Evolutionary conservation across 257 asterid species (phyloP).

Genomic region (Salvia miltiorrhiza): DNA sequence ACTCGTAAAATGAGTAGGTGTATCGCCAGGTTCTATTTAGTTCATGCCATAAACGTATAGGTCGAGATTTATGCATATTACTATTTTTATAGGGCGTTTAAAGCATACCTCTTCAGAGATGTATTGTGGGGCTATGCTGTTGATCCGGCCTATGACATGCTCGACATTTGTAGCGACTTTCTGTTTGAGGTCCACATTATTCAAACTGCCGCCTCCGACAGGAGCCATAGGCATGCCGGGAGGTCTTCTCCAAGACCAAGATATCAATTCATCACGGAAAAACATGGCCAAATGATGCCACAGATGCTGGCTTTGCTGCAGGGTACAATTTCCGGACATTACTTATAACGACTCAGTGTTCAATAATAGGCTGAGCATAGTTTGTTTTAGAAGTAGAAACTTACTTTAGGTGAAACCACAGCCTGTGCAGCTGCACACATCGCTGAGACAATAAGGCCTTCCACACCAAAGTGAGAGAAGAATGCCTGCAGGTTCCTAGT

Average conservation of each 20-base stretch:
- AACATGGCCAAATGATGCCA: slow-evolving; percentile 99
- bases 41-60: not conserved
- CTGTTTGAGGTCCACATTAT: slow-evolving; percentile 77
- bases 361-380: not conserved
- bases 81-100: not conserved
- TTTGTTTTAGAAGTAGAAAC: slow-evolving; percentile 15
- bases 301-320: slow-evolving; percentile 95
- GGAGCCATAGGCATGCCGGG: slow-evolving; percentile 76
- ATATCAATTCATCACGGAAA: slow-evolving; percentile 97
- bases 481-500: slow-evolving; percentile 94
- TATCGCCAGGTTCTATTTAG: not conserved
- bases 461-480: slow-evolving; percentile 96
- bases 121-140: slow-evolving; percentile 80
- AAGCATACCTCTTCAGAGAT: slow-evolving; percentile 84
- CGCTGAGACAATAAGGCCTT: slow-evolving; percentile 89
- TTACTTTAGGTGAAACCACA: slow-evolving; percentile 94
- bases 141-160: slow-evolving; percentile 75
- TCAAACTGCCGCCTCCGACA: slow-evolving; percentile 69
- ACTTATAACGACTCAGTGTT: slow-evolving; percentile 17
- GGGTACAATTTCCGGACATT: not conserved
- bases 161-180: slow-evolving; percentile 82
- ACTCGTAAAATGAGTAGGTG: not conserved
- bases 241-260: slow-evolving; percentile 99
- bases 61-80: not conserved
- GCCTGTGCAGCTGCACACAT: slow-evolving; percentile 99